Evolutionary conservation across 352 stramenopile genomes (phyloP).

Genomic region (Achlya hypogyna): DNA sequence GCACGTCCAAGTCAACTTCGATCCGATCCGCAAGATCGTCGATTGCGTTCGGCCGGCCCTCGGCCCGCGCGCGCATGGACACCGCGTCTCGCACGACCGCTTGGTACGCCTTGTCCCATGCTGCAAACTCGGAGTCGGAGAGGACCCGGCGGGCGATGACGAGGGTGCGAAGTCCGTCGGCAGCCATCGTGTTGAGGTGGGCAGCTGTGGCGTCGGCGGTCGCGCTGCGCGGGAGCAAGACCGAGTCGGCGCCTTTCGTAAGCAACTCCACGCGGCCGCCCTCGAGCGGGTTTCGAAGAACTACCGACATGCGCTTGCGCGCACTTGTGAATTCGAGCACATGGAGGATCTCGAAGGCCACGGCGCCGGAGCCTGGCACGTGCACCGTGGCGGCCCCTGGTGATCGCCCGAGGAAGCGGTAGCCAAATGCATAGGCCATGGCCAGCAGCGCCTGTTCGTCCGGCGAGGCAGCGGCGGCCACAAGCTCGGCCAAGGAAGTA

Average conservation of each 20-base stretch:
- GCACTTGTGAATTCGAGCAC: conserved; percentile 61
- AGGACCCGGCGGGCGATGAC: conserved; percentile 55
- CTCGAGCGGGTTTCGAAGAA: conserved; percentile 26
- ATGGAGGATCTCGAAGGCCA: conserved; percentile 41
- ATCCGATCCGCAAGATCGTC: conserved; percentile 45
- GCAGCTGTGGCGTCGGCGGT: conserved; percentile 38
- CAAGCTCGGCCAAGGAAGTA: conserved; percentile 36
- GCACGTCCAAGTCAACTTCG: conserved; percentile 71
- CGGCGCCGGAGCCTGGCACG: neutral
- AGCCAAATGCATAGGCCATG: conserved; percentile 49
- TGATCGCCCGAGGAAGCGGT: conserved; percentile 38
- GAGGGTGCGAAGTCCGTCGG: conserved; percentile 76
- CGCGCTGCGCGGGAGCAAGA: conserved; percentile 57
- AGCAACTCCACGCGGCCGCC: neutral
- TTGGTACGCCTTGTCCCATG: conserved; percentile 50
- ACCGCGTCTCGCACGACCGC: conserved; percentile 39
- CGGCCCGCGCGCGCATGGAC: conserved; percentile 30
- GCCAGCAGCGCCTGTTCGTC: conserved; percentile 65
- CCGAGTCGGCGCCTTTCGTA: conserved; percentile 71
- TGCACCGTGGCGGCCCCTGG: conserved; percentile 12
- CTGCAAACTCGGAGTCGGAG: conserved; percentile 35
- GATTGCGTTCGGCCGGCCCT: conserved; percentile 39
- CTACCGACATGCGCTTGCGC: conserved; percentile 67
- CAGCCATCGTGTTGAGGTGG: conserved; percentile 68
- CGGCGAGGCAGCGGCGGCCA: conserved; percentile 44